Evolutionary conservation across 2,329 filamentous ascomycete species (phyloP).

Genomic region (Ophiognomonia clavigignenti-juglandacearum): DNA sequence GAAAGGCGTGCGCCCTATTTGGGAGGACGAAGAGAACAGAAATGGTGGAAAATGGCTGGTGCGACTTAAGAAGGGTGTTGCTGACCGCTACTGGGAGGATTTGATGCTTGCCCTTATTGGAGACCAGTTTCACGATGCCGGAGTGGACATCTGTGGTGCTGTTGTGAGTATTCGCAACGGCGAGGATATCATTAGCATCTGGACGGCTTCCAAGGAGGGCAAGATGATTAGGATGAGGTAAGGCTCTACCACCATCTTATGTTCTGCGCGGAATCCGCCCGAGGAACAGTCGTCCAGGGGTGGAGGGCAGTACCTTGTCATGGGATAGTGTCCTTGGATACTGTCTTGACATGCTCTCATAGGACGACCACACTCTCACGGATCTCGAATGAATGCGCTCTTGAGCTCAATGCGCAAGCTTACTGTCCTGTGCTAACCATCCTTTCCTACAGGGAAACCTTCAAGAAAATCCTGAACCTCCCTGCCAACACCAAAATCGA

Average conservation of each 20-base stretch:
- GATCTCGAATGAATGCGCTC: no score
- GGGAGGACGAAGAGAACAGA: slow-evolving; percentile 97
- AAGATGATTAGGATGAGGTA: slow-evolving; percentile 95
- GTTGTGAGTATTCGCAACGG: slow-evolving; percentile 92
- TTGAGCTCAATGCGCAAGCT: no score
- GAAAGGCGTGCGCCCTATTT: slow-evolving; percentile 91
- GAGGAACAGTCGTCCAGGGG: no score
- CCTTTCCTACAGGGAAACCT: slow-evolving; percentile 65
- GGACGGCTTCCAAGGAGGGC: slow-evolving; percentile 90
- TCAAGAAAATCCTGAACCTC: slow-evolving; percentile 84
- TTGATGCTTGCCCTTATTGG: slow-evolving; percentile 85
- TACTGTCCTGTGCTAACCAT: neutral
- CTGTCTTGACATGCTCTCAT: no score
- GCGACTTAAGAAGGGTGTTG: slow-evolving; percentile 92
- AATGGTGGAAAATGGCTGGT: slow-evolving; percentile 97
- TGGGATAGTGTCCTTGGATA: no score
- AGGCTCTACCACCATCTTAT: no score
- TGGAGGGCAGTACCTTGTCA: no score
- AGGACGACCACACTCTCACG: no score
- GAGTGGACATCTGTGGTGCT: slow-evolving; percentile 90
- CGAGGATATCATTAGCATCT: slow-evolving; percentile 96
- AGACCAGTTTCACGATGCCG: slow-evolving; percentile 88
- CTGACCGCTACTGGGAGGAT: slow-evolving; percentile 96
- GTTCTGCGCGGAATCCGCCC: no score
- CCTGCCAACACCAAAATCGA: slow-evolving; percentile 85